These are phyloP conservation scores for Blastocystis sp. DNA, from an alignment of 352 stramenopile species.

Conservation along the genomic window DNA sequence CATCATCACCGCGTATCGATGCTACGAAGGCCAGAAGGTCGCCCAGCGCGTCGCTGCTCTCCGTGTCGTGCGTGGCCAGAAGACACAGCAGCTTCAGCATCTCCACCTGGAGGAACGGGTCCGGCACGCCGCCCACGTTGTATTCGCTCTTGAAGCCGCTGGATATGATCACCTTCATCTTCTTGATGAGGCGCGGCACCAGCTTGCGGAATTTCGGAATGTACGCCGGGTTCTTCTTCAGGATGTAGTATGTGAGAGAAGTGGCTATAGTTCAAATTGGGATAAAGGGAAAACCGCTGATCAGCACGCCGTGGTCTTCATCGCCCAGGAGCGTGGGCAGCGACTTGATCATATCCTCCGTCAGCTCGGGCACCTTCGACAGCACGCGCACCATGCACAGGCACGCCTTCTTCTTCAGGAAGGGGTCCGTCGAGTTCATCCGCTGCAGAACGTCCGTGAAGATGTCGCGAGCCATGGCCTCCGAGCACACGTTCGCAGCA, in stretches of 20 bases:
- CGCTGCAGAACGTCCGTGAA: conserved; percentile 94
- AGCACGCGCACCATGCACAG: conserved; percentile 85
- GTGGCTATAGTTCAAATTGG: neutral
- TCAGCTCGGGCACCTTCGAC: conserved; percentile 90
- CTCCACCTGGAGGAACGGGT: conserved; percentile 93
- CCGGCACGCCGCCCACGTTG: conserved; percentile 93
- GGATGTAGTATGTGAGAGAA: conserved; percentile 36
- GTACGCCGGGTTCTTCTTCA: conserved; percentile 42
- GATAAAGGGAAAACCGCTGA: conserved; percentile 81
- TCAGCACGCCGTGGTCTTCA: conserved; percentile 93
- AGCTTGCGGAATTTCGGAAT: conserved; percentile 74
- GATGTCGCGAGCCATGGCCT: conserved; percentile 95
- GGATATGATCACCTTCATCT: conserved; percentile 90
- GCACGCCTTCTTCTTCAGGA: conserved; percentile 94
- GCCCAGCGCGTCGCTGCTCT: conserved; percentile 87
- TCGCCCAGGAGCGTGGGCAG: conserved; percentile 90
- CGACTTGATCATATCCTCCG: conserved; percentile 95
- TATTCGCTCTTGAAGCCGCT: conserved; percentile 97
- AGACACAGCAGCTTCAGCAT: conserved; percentile 85
- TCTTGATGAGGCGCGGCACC: conserved; percentile 81
- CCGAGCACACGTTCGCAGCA: conserved; percentile 94
- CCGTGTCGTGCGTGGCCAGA: conserved; percentile 88
- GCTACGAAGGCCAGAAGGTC: conserved; percentile 83
- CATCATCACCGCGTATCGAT: conserved; percentile 58
- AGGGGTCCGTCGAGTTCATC: conserved; percentile 85